Conservation (phyloP, 805 yeast genomes). For the Saturnispora mendoncae region DNA sequence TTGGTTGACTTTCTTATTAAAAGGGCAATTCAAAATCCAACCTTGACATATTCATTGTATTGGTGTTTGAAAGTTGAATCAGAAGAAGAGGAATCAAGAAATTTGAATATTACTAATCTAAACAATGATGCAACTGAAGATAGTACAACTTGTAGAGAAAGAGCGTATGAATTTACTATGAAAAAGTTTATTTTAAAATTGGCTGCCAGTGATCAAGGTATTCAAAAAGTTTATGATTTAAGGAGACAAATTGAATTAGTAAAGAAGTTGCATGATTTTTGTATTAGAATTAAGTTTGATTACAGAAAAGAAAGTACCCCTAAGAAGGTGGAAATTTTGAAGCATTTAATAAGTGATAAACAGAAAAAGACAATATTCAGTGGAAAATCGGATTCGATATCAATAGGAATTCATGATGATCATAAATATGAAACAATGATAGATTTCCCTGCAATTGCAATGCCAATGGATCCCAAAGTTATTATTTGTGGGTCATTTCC, state of each 20-base stretch:
- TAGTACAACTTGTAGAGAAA: no score
- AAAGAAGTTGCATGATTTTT: constrained; percentile 52
- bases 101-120: background rate
- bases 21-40: constrained; percentile 54
- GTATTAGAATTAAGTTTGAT: constrained; percentile 50
- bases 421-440: constrained; percentile 25
- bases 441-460: constrained; percentile 43
- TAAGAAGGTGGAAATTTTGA: constrained; percentile 61
- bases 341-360: constrained; percentile 46
- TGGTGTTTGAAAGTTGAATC: constrained; percentile 90
- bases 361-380: constrained; percentile 30
- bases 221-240: constrained; percentile 23
- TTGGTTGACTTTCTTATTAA: constrained; percentile 67
- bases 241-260: constrained; percentile 60
- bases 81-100: constrained; percentile 42
- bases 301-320: constrained; percentile 64
- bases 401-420: constrained; percentile 7
- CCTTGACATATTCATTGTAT: constrained; percentile 73
- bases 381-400: constrained; percentile 11
- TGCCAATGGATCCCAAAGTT: constrained; percentile 80
- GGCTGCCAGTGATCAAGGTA: constrained; percentile 20
- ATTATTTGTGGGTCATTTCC: constrained; percentile 69
- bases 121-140: background rate
- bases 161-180: constrained; percentile 23
- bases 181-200: constrained; percentile 24